Evolutionary conservation across 257 asterid genomes (phyloP), one percentile per base, ranked within the genome.

Genomic region (Rehmannia glutinosa): DNA sequence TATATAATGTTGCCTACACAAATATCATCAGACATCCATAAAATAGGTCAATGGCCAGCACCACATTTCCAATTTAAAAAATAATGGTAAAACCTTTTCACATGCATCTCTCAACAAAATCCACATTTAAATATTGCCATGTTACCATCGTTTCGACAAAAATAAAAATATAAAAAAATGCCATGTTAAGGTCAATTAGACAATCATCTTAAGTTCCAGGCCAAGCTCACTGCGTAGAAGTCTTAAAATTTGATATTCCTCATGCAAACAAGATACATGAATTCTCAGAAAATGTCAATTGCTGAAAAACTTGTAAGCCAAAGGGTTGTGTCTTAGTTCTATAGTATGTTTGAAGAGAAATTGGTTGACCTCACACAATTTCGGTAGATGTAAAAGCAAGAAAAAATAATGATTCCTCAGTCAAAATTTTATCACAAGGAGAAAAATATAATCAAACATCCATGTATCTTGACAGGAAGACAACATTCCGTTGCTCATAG

Each of bases 1-100:
- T 52, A 87, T 77, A 61, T 73, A 77, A 75, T 92, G 98, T 73
- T 65, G 69, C 91, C 98, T 92, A 49, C 38, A 68, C 74, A 78
- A 70, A 78, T 27, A 76, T 27, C 38, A 73, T 52, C 38, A 74
- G 63, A 64, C 15, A 54, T 53, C 21, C 66, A 32, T 39, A 30
- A 59, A 51, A 33, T 25, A 69, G 53, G 68, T 58, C 36, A 71
- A 30, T 23, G n/a, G 23, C 36, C 66, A 62, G 57, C 45, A 49
- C 20, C 45, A 24, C 5, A 38, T 15, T 38, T 53, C 19, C 15
- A 41, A 13, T 54, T 28, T 20, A 73, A 21, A 16, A 61, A 16
- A 45, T 7, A 17, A 61, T 35, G 13, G 43, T 15, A 47, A 38
- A 69, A 43, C 52, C 47, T 24, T 52, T 77, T 28, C 63, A 33